Evolutionary conservation across 2,329 filamentous ascomycete genomes (phyloP), one percentile per base, ranked within the genome.

Genomic region (Macrophomina pseudophaseolina): DNA sequence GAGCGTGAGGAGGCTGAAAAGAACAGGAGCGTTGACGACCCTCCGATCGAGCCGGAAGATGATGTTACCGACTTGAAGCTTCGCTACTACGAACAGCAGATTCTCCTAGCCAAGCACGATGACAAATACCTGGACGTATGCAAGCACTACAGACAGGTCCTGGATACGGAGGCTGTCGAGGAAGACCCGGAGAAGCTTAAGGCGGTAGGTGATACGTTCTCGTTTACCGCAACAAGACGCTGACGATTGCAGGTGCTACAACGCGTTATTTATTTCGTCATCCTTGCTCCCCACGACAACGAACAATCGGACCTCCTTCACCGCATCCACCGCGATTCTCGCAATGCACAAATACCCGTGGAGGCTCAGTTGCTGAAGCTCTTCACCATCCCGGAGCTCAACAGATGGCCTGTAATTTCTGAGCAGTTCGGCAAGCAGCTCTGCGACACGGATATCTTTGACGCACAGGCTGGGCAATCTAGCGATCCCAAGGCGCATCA

Each of bases 301-400:
- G 95, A 99, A 80, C 95, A 99, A 79, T 95, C 94, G 72, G 95
- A 99, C 73, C 90, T 99, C 65, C 89, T 99, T 68, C 94, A 99
- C 82, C 92, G 95, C 74, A 91, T 99, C 72, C 88, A 93, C 78
- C 88, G 90, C 78, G 95, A 99, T 79, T 82, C 90, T 7, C 91
- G 95, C 70, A 94, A 94, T 78, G 82, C 88, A 11, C 87, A 91
- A 76, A 88, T 98, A 63, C 82, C 92, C 4, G 85, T 89, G 66
- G 94, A 98, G 70, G 90, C 92, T 35, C 89, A 94, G 74, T 87
- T 99, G 8, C 86, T 99, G 67, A 96, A 96, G 81, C 88, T 95
- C 68, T 99, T 99, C 81, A 99, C 95, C 35, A 89, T 97, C 5
- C 91, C 92, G 71, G 95, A 99, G 83, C 86, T 99, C 70, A 99